phyloP scores from a whole-genome alignment of 2,329 filamentous ascomycete genomes.

The Paecilomyces fulvus region DNA sequence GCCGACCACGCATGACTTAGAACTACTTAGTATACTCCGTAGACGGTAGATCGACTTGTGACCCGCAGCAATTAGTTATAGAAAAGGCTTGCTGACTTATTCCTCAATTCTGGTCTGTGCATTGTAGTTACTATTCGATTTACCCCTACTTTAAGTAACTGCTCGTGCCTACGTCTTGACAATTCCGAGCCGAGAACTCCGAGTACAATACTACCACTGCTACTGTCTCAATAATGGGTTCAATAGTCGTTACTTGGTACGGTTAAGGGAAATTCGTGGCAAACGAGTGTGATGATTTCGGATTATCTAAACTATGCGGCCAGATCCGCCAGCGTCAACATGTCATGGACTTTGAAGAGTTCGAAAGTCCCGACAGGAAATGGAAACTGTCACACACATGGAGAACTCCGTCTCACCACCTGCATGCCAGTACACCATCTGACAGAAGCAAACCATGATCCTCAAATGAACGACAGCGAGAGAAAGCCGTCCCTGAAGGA shows the following conservation, averaged over 20 bases:
- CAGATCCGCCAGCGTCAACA: neutral
- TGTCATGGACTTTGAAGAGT: neutral
- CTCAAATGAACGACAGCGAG: conserved; percentile 1
- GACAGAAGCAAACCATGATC: conserved; percentile 2
- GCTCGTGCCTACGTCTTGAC: neutral
- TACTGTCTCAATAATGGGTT: neutral
- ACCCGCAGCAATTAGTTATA: neutral
- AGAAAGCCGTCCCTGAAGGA: neutral
- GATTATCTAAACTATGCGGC: neutral
- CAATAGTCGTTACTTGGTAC: neutral
- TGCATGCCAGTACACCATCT: neutral
- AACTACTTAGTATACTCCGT: neutral
- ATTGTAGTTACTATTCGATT: neutral
- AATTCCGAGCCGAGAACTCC: neutral
- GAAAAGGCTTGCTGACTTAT: neutral
- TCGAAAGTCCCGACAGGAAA: neutral
- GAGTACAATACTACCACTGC: neutral
- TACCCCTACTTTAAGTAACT: neutral
- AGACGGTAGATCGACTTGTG: neutral
- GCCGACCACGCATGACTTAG: neutral
- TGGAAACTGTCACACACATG: neutral
- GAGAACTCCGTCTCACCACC: neutral
- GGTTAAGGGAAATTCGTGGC: neutral
- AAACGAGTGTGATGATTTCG: neutral
- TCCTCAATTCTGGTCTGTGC: neutral